Conservation (phyloP, 2,329 filamentous ascomycete species). For the Botrytis medusae region DNA sequence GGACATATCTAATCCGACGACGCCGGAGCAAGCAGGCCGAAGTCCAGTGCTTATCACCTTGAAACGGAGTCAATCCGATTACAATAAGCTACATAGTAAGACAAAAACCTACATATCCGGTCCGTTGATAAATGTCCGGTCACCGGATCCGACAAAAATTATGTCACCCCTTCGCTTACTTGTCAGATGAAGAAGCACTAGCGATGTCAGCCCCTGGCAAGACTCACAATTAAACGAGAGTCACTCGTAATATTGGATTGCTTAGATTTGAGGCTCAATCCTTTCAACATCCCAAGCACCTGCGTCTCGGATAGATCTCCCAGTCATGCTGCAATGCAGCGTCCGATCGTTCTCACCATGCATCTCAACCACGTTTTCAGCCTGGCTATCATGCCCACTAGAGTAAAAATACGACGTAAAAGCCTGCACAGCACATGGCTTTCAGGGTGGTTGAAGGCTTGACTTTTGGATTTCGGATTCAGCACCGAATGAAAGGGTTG, state of each 20-base stretch:
- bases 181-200: constrained; percentile 14
- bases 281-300: neutral
- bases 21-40: constrained; percentile 1
- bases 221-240: neutral
- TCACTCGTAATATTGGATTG: neutral
- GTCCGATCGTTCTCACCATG: constrained; percentile 4
- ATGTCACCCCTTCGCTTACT: constrained; percentile 7
- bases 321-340: neutral
- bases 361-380: constrained; percentile 16
- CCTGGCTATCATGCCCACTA: neutral
- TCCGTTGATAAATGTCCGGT: neutral
- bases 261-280: neutral
- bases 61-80: neutral
- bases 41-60: neutral
- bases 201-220: neutral
- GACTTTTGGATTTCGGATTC: neutral
- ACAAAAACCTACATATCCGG: neutral
- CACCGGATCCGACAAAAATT: constrained; percentile 13
- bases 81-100: constrained; percentile 8
- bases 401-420: neutral
- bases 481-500: neutral
- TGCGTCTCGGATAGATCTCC: neutral
- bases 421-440: neutral
- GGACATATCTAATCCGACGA: constrained; percentile 1
- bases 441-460: neutral